phyloP scores from a whole-genome alignment of 2,329 filamentous ascomycete genomes.

The Ophiostoma piceae region DNA sequence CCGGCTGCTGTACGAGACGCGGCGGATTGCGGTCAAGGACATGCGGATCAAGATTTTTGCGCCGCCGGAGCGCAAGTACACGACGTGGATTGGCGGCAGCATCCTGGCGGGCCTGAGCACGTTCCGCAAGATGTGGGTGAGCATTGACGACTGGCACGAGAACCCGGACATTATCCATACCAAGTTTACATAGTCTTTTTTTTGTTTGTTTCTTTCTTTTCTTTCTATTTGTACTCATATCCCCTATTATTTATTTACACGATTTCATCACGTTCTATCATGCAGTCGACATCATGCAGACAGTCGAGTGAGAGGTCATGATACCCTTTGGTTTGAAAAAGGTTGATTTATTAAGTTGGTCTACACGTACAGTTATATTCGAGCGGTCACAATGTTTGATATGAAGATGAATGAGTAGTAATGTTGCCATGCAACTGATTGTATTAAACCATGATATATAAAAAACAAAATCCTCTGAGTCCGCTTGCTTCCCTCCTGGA shows the following conservation, averaged over 20 bases:
- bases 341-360: no score
- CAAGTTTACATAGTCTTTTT: slow-evolving; percentile 78
- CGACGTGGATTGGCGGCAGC: slow-evolving; percentile 97
- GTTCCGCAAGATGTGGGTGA: slow-evolving; percentile 99
- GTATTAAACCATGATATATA: not conserved
- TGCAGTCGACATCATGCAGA: no score
- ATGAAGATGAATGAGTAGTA: not conserved
- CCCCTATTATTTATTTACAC: not conserved
- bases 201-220: not conserved
- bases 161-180: slow-evolving; percentile 98
- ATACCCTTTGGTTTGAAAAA: no score
- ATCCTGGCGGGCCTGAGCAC: slow-evolving; percentile 95
- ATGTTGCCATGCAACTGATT: slow-evolving; percentile 9
- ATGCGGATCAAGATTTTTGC: slow-evolving; percentile 99
- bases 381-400: no score
- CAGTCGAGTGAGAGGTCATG: no score
- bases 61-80: slow-evolving; percentile 95
- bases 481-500: slow-evolving; percentile 20
- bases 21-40: slow-evolving; percentile 90
- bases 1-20: slow-evolving; percentile 83
- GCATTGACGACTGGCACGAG: slow-evolving; percentile 99
- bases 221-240: not conserved
- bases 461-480: slow-evolving; percentile 15
- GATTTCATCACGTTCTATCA: not conserved
- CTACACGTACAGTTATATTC: no score